phyloP scores from a whole-genome alignment of 306 rosid species.

The Gleditsia sinensis region DNA sequence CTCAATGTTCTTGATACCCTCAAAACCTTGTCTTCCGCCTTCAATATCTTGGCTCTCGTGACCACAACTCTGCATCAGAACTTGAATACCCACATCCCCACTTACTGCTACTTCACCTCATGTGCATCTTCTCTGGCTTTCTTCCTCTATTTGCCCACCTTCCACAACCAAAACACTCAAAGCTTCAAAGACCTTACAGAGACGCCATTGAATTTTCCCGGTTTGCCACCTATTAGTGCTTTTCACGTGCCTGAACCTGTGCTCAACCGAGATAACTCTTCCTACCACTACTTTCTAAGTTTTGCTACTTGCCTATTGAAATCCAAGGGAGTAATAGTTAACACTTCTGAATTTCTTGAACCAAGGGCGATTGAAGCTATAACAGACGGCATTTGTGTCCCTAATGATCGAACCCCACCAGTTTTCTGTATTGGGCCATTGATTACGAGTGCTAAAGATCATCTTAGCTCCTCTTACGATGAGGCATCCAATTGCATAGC shows the following conservation, averaged over 20 bases:
- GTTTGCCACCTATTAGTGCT: conserved; percentile 14
- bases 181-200: conserved; percentile 18
- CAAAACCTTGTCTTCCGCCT: neutral
- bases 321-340: conserved; percentile 4
- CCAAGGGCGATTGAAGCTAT: neutral
- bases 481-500: neutral
- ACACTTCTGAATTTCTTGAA: conserved; percentile 26
- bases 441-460: conserved; percentile 24
- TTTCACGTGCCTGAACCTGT: conserved; percentile 10
- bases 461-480: neutral
- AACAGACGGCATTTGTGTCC: conserved; percentile 9
- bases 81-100: conserved; percentile 29
- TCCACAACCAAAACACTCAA: conserved; percentile 25
- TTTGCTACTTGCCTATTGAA: neutral
- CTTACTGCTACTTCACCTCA: conserved; percentile 26
- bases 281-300: neutral
- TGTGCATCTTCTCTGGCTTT: conserved; percentile 22
- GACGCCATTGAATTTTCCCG: conserved; percentile 13
- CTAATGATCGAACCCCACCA: conserved; percentile 11
- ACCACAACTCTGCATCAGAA: conserved; percentile 1
- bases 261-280: neutral
- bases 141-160: conserved; percentile 32
- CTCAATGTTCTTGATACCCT: conserved; percentile 7
- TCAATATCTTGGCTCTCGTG: conserved; percentile 10
- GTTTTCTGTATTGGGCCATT: conserved; percentile 30